A percentile compares a stretch with the other conserved stretches of the same genome.
Evolutionary conservation across 768 basidiomycete species (phyloP).

Genomic region (Inosperma sp.): DNA sequence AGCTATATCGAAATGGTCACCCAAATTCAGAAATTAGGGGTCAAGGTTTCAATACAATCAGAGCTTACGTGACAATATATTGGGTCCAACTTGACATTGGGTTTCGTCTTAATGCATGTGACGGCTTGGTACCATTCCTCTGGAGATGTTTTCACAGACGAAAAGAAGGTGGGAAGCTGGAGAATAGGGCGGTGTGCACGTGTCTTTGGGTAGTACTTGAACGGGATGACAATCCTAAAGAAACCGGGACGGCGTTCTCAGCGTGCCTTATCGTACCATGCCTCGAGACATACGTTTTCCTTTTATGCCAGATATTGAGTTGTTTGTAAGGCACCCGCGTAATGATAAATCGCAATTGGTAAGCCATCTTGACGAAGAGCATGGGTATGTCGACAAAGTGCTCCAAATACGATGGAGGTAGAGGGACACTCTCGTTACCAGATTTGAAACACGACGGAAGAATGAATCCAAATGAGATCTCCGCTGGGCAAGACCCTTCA

Average conservation of each 20-base stretch:
- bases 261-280: background rate
- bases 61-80: slow-evolving; percentile 49
- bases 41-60: background rate
- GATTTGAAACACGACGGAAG: slow-evolving; percentile 47
- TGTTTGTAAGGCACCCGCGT: slow-evolving; percentile 36
- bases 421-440: slow-evolving; percentile 24
- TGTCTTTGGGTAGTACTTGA: slow-evolving; percentile 50
- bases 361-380: slow-evolving; percentile 39
- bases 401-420: slow-evolving; percentile 48
- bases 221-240: slow-evolving; percentile 43
- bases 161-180: slow-evolving; percentile 45
- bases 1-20: slow-evolving; percentile 39
- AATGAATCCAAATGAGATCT: slow-evolving; percentile 39
- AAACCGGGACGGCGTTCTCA: slow-evolving; percentile 6
- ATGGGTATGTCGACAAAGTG: slow-evolving; percentile 32
- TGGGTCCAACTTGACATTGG: slow-evolving; percentile 31
- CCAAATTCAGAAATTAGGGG: too few relatives aligned
- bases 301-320: slow-evolving; percentile 42
- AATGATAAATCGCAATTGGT: slow-evolving; percentile 42
- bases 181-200: slow-evolving; percentile 54
- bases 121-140: slow-evolving; percentile 61
- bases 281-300: slow-evolving; percentile 38
- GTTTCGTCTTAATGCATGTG: slow-evolving; percentile 38
- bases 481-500: slow-evolving; percentile 25
- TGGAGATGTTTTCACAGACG: slow-evolving; percentile 54